Conservation (phyloP, 2,329 filamentous ascomycete genomes). For the Ascochyta pisi region DNA sequence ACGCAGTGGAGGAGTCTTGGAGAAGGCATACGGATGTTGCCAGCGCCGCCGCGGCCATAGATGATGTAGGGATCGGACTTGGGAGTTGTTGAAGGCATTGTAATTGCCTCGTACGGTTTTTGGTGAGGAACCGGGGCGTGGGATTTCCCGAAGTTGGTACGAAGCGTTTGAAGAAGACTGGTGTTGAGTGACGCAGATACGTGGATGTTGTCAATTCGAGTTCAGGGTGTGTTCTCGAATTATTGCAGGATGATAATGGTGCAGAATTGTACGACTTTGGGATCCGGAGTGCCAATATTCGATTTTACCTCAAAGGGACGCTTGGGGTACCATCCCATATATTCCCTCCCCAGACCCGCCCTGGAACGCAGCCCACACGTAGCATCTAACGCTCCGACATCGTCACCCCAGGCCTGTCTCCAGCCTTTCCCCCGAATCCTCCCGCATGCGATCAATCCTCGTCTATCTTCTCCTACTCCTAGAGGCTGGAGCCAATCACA, state of each 20-base stretch:
- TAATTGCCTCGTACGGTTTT: background rate
- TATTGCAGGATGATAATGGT: background rate
- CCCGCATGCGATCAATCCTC: constrained; percentile 9
- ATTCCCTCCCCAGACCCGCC: constrained; percentile 6
- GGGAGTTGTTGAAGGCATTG: constrained; percentile 12
- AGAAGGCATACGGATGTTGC: constrained; percentile 14
- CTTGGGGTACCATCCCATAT: constrained; percentile 14
- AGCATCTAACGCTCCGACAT: constrained; percentile 13
- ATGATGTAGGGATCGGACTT: constrained; percentile 19
- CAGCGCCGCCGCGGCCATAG: constrained; percentile 19
- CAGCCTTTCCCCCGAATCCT: constrained; percentile 7
- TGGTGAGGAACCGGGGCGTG: background rate
- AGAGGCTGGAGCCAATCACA: constrained; percentile 17
- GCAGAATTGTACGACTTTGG: background rate
- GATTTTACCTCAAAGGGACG: constrained; percentile 8
- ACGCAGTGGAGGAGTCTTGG: too few species aligned
- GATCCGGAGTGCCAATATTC: background rate
- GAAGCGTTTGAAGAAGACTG: background rate
- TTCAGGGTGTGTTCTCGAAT: background rate
- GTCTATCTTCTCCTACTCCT: constrained; percentile 15
- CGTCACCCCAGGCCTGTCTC: constrained; percentile 18
- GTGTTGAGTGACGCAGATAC: background rate
- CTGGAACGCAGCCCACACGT: constrained; percentile 3
- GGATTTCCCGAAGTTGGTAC: background rate
- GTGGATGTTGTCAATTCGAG: background rate